These are phyloP conservation scores for Petunia secreta DNA, from an alignment of 257 asterid species.

Conservation along the genomic window DNA sequence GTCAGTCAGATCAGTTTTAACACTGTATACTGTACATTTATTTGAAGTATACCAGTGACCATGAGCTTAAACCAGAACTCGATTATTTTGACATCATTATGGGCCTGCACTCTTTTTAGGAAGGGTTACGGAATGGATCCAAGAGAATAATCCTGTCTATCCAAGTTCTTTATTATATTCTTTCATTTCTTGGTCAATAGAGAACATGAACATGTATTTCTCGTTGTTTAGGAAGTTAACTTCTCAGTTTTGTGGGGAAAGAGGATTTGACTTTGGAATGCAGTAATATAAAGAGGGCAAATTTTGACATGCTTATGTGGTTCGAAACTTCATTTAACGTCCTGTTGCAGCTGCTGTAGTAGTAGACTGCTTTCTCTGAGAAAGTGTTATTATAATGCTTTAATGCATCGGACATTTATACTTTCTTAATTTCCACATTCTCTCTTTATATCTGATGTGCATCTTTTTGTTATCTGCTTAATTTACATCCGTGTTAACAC, in stretches of 20 bases:
- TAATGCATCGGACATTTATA: neutral
- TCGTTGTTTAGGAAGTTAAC: neutral
- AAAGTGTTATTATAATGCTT: neutral
- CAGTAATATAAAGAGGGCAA: neutral
- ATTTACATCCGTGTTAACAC: neutral
- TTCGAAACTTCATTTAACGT: neutral
- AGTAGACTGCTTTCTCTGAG: neutral
- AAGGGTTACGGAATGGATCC: neutral
- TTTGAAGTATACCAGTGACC: neutral
- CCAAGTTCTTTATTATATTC: neutral
- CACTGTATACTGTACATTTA: neutral
- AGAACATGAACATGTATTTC: neutral
- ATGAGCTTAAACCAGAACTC: neutral
- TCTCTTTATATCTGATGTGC: neutral
- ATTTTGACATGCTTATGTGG: neutral
- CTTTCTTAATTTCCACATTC: neutral
- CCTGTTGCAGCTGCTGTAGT: neutral
- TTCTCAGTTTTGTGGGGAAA: neutral
- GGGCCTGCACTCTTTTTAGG: neutral
- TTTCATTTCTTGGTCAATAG: neutral
- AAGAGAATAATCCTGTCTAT: neutral
- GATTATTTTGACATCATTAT: neutral
- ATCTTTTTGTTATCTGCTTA: constrained; percentile 7
- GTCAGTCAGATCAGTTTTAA: constrained; percentile 3
- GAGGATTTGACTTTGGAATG: neutral